phyloP scores from a whole-genome alignment of 2,329 filamentous ascomycete species.

The Alternaria sp. region DNA sequence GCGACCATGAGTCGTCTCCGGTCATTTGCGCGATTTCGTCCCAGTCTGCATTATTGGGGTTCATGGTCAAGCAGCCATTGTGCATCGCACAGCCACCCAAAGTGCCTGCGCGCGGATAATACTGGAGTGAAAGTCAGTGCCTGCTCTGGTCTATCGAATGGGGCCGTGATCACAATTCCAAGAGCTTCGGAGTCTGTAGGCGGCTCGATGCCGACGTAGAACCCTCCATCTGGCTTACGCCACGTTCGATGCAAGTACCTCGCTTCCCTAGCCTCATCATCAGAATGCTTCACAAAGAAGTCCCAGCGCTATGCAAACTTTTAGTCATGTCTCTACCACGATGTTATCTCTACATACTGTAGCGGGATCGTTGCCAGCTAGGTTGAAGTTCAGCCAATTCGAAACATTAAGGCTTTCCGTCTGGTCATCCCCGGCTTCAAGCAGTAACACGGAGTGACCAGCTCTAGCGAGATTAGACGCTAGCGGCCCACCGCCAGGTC shows the following conservation, averaged over 20 bases:
- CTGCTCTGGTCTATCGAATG: neutral
- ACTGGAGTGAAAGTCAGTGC: conserved; percentile 7
- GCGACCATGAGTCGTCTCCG: conserved; percentile 63
- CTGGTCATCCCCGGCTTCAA: conserved; percentile 65
- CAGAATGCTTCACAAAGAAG: conserved; percentile 67
- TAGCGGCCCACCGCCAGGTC: conserved; percentile 23
- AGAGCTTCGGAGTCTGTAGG: conserved; percentile 49
- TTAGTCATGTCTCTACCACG: neutral
- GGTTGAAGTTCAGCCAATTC: conserved; percentile 57
- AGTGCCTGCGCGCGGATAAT: conserved; percentile 64
- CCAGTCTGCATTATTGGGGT: conserved; percentile 65
- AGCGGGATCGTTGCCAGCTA: conserved; percentile 48
- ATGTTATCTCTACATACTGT: neutral
- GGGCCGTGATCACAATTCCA: neutral
- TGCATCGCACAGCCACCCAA: conserved; percentile 66
- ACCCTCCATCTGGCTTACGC: conserved; percentile 56
- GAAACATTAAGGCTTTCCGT: conserved; percentile 57
- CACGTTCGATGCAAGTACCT: conserved; percentile 65
- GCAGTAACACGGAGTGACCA: conserved; percentile 64
- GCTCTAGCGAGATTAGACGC: conserved; percentile 36
- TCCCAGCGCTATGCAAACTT: conserved; percentile 56
- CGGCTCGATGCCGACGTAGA: conserved; percentile 61
- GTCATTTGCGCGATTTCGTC: conserved; percentile 63
- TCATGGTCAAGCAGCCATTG: conserved; percentile 61
- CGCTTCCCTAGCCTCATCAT: conserved; percentile 58